Conservation (phyloP, 129 eudicot species). For the Flaveria ramosissima region DNA sequence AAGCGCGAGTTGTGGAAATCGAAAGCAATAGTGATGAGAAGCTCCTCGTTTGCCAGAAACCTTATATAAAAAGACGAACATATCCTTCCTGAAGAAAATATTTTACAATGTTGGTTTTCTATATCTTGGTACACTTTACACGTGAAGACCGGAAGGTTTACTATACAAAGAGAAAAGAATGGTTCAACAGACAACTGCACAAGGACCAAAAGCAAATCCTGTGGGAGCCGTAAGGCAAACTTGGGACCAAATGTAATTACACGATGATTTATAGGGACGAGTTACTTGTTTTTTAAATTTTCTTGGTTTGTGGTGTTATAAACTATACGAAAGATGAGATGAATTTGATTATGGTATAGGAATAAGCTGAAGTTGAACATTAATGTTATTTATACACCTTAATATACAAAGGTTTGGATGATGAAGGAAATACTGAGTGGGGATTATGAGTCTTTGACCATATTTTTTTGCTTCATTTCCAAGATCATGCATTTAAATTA, state of each 20-base stretch:
- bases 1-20: slow-evolving; percentile 85
- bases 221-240: slow-evolving; percentile 42
- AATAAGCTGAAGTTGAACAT: slow-evolving; percentile 36
- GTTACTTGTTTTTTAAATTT: slow-evolving; percentile 15
- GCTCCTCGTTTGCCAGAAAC: slow-evolving; percentile 93
- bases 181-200: slow-evolving; percentile 30
- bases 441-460: not conserved
- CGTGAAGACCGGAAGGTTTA: slow-evolving; percentile 14
- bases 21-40: slow-evolving; percentile 87
- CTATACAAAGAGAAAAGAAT: slow-evolving; percentile 21
- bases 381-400: slow-evolving; percentile 16
- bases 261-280: slow-evolving; percentile 34
- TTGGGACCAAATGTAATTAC: slow-evolving; percentile 41
- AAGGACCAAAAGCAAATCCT: slow-evolving; percentile 27
- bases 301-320: slow-evolving; percentile 24
- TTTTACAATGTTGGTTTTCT: not conserved
- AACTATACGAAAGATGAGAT: slow-evolving; percentile 26
- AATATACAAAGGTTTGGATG: slow-evolving; percentile 23
- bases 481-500: too few relatives aligned
- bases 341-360: slow-evolving; percentile 26
- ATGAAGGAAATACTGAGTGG: not conserved
- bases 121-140: not conserved
- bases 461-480: not conserved
- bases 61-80: slow-evolving; percentile 67
- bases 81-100: slow-evolving; percentile 34